Base-by-base conservation (phyloP, 805 yeast species). In the Schizosaccharomyces cryophilus region DNA sequence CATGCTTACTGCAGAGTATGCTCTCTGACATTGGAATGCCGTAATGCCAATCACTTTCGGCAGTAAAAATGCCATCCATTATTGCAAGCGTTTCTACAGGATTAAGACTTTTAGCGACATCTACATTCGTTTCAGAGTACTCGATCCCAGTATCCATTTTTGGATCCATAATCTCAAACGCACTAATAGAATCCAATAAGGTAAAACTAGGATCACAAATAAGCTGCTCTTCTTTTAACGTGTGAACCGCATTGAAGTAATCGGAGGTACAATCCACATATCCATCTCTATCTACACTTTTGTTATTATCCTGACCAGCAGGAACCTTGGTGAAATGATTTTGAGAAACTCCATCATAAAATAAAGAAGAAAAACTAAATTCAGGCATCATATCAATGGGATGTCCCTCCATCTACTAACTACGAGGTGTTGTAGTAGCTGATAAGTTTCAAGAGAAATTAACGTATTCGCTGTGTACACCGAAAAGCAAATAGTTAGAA, bases 81-180 rank as follows among this genome's bases (percentile, higher is more conserved):
- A 30, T 21, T 40, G 29, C 26, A 31, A 56, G 19, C 6, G 17
- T 30, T 17, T 56, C 60, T 11, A 40, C 21, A 24, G 42, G 21
- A 40, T 38, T 29, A 17, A 56, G 60, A 35, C 11, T 29, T 19
- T 35, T n/a, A 17, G 60, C n/a, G 7, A 56, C 2, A 56, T 56
- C 47, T 7, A 38, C 30, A 19, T 21, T 17, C 21, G 5, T 19
- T 40, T n/a, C n/a, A n/a, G 17, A 15, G 26, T 35, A 40, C 7
- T 40, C 19, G 21, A 56, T 19, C 21, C 60, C 60, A 30, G 47
- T 56, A 35, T 56, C 60, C 60, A 56, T 56, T 35, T 56, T 56
- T 5, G 38, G 42, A 17, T 56, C 60, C 42, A 35, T 40, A 3
- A 56, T 56, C 26, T 56, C 60, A 5, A 56, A 38, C 7, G 60